phyloP scores from a whole-genome alignment of 371 early-diverging fungal species.

The Syncephalastrum sp. region DNA sequence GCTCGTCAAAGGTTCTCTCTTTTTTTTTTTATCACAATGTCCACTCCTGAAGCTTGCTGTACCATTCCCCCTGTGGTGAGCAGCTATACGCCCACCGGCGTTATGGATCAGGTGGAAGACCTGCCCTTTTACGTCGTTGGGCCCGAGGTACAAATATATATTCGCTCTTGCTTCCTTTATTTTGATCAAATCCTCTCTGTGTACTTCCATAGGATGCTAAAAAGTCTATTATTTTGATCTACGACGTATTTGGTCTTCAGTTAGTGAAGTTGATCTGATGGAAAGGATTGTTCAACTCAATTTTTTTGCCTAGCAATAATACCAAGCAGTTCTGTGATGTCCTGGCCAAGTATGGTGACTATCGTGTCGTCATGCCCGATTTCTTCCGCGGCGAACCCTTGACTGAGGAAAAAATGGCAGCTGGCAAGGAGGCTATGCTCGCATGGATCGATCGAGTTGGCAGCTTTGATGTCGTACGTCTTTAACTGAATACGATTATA shows the following conservation, averaged over 20 bases:
- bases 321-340: slow-evolving; percentile 65
- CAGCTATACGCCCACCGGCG: slow-evolving; percentile 53
- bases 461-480: slow-evolving; percentile 22
- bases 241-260: slow-evolving; percentile 48
- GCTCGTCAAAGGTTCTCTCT: too few species aligned
- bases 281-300: not conserved
- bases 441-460: slow-evolving; percentile 35
- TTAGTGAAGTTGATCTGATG: not conserved
- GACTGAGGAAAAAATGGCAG: slow-evolving; percentile 5
- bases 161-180: too few species aligned
- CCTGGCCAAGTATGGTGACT: slow-evolving; percentile 50
- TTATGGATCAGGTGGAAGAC: slow-evolving; percentile 37
- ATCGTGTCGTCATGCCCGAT: slow-evolving; percentile 66
- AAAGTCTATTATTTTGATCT: slow-evolving; percentile 35
- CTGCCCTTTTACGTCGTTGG: slow-evolving; percentile 28
- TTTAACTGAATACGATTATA: not conserved
- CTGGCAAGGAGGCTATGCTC: slow-evolving; percentile 20
- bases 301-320: slow-evolving; percentile 23
- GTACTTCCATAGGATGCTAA: slow-evolving; percentile 24
- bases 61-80: slow-evolving; percentile 61
- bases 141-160: slow-evolving; percentile 1
- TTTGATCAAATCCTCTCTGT: not conserved
- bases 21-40: slow-evolving; percentile 26
- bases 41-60: slow-evolving; percentile 57
- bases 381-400: slow-evolving; percentile 56